Conservation (phyloP, 129 eudicot genomes). For the Saposhnikovia divaricata region DNA sequence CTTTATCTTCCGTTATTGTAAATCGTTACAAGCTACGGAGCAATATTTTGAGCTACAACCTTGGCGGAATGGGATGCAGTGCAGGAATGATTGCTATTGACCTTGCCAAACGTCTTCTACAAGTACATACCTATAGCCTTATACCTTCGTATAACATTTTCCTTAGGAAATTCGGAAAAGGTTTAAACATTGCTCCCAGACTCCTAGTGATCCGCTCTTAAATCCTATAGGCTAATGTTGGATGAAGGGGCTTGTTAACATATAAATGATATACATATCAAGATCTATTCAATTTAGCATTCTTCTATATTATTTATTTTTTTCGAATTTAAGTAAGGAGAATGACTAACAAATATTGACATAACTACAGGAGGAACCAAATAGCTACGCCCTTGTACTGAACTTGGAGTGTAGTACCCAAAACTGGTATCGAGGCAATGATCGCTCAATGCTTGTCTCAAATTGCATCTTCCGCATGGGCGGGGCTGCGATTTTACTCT, state of each 20-base stretch:
- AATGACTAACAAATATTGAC: no score
- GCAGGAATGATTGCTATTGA: conserved; percentile 40
- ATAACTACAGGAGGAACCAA: conserved; percentile 23
- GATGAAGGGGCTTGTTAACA: no score
- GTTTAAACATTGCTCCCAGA: no score
- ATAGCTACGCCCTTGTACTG: conserved; percentile 42
- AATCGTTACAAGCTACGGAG: conserved; percentile 54
- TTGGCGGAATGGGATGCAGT: conserved; percentile 65
- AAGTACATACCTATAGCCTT: conserved; percentile 34
- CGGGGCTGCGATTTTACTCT: conserved; percentile 53
- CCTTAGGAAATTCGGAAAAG: background rate
- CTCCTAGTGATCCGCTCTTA: no score
- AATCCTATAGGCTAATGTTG: no score
- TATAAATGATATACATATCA: no score
- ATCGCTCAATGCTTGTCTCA: conserved; percentile 27
- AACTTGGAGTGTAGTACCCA: conserved; percentile 34
- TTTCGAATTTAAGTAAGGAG: no score
- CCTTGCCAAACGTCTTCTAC: conserved; percentile 49
- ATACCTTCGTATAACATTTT: no score
- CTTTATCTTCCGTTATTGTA: conserved; percentile 44
- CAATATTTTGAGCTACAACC: conserved; percentile 35
- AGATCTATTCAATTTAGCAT: no score
- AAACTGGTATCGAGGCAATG: conserved; percentile 32
- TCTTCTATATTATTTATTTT: no score
- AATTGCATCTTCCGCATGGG: conserved; percentile 47